Evolutionary conservation across 1,284 basidiomycete species (phyloP).

Genomic region (Papiliotrema nemorosa): DNA sequence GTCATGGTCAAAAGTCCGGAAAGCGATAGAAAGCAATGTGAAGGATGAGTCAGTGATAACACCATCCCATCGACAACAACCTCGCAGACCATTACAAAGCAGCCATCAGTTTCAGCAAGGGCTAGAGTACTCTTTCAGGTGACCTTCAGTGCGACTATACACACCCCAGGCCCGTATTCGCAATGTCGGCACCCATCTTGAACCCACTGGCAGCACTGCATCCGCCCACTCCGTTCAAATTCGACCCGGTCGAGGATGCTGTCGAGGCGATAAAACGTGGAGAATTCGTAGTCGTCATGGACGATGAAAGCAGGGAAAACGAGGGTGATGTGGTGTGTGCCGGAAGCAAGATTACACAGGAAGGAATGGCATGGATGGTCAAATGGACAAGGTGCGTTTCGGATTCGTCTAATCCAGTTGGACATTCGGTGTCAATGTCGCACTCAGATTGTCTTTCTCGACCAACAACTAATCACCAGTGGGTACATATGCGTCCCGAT

Average conservation of each 20-base stretch:
- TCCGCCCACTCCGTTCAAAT: slow-evolving; percentile 46
- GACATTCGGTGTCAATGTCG: neutral
- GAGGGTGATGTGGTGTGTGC: slow-evolving; percentile 91
- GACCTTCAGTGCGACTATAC: too few relatives aligned
- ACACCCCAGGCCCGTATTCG: neutral
- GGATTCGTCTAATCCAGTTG: neutral
- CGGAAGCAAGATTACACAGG: slow-evolving; percentile 73
- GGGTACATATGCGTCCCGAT: slow-evolving; percentile 93
- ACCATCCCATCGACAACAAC: too few relatives aligned
- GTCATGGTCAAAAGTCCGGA: too few relatives aligned
- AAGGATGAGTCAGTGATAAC: too few relatives aligned
- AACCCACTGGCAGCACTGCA: slow-evolving; percentile 18
- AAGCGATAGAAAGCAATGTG: too few relatives aligned
- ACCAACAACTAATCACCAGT: slow-evolving; percentile 55
- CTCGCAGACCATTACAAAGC: too few relatives aligned
- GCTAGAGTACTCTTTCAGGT: too few relatives aligned
- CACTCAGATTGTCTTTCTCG: neutral
- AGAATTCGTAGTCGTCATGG: slow-evolving; percentile 92
- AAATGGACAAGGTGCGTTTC: slow-evolving; percentile 78
- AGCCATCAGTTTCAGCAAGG: too few relatives aligned
- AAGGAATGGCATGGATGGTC: slow-evolving; percentile 99
- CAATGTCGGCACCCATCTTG: slow-evolving; percentile 38
- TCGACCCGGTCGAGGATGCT: slow-evolving; percentile 75
- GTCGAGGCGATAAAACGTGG: slow-evolving; percentile 73
- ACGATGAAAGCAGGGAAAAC: slow-evolving; percentile 89